A percentile compares a stretch with the other conserved stretches of the same genome.
phyloP scores from a whole-genome alignment of 495 filamentous ascomycete genomes.

The Paragyromitra xinjiangensis region DNA sequence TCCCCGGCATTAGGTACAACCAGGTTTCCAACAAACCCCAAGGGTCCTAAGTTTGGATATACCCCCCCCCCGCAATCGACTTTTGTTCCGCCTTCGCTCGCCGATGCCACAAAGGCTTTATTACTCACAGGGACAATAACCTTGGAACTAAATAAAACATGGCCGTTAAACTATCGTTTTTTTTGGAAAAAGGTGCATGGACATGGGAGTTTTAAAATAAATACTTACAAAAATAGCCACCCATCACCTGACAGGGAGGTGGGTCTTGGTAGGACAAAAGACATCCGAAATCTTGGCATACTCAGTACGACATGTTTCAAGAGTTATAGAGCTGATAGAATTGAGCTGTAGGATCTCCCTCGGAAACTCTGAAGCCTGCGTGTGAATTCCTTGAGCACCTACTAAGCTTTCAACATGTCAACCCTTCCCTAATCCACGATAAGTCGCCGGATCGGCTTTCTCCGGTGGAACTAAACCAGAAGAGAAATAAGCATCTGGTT shows the following conservation, averaged over 20 bases:
- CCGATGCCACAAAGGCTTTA: slow-evolving; percentile 1
- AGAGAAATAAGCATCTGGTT: slow-evolving; percentile 28
- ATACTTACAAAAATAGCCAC: slow-evolving; percentile 48
- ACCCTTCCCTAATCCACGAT: slow-evolving; percentile 8
- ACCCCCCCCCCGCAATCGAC: not conserved
- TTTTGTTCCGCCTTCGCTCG: not conserved
- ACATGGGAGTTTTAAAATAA: slow-evolving; percentile 47
- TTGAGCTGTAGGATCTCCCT: slow-evolving; percentile 26
- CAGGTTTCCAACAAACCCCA: not conserved
- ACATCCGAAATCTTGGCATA: slow-evolving; percentile 27
- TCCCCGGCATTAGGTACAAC: slow-evolving; percentile 3
- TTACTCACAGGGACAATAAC: not conserved
- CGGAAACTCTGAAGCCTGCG: slow-evolving; percentile 13
- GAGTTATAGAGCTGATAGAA: slow-evolving; percentile 25
- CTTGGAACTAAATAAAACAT: slow-evolving; percentile 30
- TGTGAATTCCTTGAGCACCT: slow-evolving; percentile 16
- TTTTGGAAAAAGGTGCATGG: slow-evolving; percentile 27
- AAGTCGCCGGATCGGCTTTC: slow-evolving; percentile 13
- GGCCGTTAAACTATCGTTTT: not conserved
- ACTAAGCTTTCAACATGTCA: slow-evolving; percentile 21
- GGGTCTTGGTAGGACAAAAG: slow-evolving; percentile 37
- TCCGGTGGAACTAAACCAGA: slow-evolving; percentile 23
- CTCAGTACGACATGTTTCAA: slow-evolving; percentile 20
- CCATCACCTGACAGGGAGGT: slow-evolving; percentile 35
- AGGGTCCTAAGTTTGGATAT: slow-evolving; percentile 7